These are phyloP conservation scores for Daedaleopsis sinensis DNA, from an alignment of 768 basidiomycete species.

Conservation along the genomic window DNA sequence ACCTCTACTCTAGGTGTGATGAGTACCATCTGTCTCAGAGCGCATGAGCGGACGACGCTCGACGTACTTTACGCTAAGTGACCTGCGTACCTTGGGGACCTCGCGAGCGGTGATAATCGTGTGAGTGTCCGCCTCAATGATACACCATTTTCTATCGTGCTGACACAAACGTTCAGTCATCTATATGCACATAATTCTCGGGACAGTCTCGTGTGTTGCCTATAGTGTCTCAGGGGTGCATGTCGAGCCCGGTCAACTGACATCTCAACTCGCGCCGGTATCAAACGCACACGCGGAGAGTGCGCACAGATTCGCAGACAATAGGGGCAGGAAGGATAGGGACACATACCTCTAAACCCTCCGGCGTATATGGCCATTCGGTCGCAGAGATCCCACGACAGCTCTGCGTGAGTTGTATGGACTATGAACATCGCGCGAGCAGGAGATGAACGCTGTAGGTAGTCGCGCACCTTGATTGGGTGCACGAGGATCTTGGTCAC, in stretches of 20 bases:
- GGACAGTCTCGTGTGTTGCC: too few relatives aligned
- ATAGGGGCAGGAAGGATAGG: background rate
- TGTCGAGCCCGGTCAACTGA: too few relatives aligned
- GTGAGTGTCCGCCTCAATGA: conserved; percentile 58
- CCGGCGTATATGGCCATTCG: conserved; percentile 55
- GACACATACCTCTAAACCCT: conserved; percentile 59
- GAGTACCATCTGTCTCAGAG: conserved; percentile 63
- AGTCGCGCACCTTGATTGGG: conserved; percentile 24
- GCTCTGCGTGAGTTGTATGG: conserved; percentile 50
- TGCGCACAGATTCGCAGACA: background rate
- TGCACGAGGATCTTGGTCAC: conserved; percentile 59
- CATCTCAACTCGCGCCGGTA: too few relatives aligned
- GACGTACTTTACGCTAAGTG: background rate
- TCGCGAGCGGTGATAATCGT: conserved; percentile 70
- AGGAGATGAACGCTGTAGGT: background rate
- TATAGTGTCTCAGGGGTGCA: too few relatives aligned
- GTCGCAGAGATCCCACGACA: conserved; percentile 69
- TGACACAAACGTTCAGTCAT: conserved; percentile 27
- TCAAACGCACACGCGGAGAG: background rate
- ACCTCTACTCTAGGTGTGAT: conserved; percentile 57
- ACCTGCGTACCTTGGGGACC: conserved; percentile 51
- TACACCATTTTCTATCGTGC: conserved; percentile 75
- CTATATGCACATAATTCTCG: background rate
- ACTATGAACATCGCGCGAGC: background rate
- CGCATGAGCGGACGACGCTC: background rate